Base-by-base conservation (phyloP, 805 yeast genomes). In the Hanseniaspora jakobsenii region DNA sequence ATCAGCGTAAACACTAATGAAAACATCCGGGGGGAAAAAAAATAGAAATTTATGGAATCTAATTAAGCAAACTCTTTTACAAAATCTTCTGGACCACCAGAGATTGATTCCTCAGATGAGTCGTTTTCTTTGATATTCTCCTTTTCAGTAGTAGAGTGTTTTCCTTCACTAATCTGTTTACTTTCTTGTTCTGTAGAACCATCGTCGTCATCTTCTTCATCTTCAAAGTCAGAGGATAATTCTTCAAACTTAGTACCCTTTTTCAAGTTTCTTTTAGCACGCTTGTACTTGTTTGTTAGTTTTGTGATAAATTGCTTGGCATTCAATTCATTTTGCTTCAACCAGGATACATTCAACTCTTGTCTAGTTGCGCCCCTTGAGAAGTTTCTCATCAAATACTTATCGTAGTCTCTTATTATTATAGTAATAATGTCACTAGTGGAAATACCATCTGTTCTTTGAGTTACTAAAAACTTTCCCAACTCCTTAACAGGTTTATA, bases 281-380 rank as follows among this genome's bases (percentile, higher is more conserved):
- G 59, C 47, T 77, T 77, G 2, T 39, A 7, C 13, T 69, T 66
- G 51, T 65, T 78, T 4, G 39, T 78, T 84, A 18, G 53, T 50
- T 85, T 95, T 50, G 67, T 75, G 49, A 91, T 80, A 58, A 87
- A 95, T 54, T 86, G 84, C 61, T 83, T 86, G 64, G 91, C 73
- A 51, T 91, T 98, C 53, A 91, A 70, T 66, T 91, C 98, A 62
- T 91, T 91, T 64, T 91, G 91, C 66, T 91, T 91, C 54, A 91
- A 70, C 98, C 98, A 91, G 24, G 94, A 81, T 17, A 91, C 97
- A 57, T 91, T 91, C 55, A 91, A 73, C 57, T 91, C 98, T 61
- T 91, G 85, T 57, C 98, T 73, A 2, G 96, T 82, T 9, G 95
- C 97, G 38, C 98, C 98, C 52, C 98, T 74, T 13, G 95, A 95